Evolutionary conservation across 768 basidiomycete genomes (phyloP).

Genomic region (Trametes cingulata): DNA sequence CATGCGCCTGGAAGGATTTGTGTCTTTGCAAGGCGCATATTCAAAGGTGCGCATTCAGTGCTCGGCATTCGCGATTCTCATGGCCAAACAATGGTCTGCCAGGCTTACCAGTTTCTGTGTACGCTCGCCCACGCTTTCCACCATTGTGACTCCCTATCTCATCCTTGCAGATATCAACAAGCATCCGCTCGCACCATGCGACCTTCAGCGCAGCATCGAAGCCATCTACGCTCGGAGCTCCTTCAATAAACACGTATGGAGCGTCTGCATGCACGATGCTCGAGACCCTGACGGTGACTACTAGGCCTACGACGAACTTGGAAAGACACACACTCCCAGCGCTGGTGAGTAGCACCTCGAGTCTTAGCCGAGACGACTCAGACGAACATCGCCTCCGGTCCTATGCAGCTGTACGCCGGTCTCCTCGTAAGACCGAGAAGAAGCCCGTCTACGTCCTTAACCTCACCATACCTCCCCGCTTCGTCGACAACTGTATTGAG

Average conservation of each 20-base stretch:
- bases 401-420: conserved; percentile 56
- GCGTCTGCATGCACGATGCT: neutral
- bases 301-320: conserved; percentile 70
- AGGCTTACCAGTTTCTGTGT: conserved; percentile 93
- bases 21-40: conserved; percentile 73
- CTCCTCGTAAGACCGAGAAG: conserved; percentile 78
- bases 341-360: conserved; percentile 38
- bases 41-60: conserved; percentile 55
- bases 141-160: neutral
- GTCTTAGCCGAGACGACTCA: neutral
- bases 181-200: conserved; percentile 64
- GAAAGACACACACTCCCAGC: conserved; percentile 47
- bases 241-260: conserved; percentile 70
- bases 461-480: conserved; percentile 60
- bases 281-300: neutral
- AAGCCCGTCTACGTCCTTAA: conserved; percentile 84
- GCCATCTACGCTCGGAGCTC: conserved; percentile 62
- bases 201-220: conserved; percentile 72
- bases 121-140: conserved; percentile 27
- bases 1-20: conserved; percentile 74
- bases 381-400: conserved; percentile 16
- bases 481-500: conserved; percentile 78
- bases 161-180: conserved; percentile 68
- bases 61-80: neutral
- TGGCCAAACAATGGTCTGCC: no score